These are phyloP conservation scores for Calocybe cyanea DNA, from an alignment of 768 basidiomycete genomes.

Conservation along the genomic window DNA sequence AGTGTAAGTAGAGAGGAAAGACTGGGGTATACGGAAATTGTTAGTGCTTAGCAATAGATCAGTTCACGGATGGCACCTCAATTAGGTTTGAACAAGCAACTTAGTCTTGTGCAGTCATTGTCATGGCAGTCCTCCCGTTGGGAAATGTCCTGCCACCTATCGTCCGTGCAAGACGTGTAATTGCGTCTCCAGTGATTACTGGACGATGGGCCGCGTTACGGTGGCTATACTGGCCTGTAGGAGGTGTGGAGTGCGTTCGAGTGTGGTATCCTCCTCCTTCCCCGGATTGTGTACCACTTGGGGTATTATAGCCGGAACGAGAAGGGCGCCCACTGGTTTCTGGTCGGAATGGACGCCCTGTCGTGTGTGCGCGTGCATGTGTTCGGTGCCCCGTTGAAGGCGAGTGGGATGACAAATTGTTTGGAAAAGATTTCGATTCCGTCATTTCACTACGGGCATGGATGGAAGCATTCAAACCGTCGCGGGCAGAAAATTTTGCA, in stretches of 20 bases:
- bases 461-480: conserved; percentile 48
- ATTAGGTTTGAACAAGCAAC: too few species aligned
- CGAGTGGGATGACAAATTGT: conserved; percentile 27
- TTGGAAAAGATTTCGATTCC: conserved; percentile 39
- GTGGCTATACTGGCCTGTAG: conserved; percentile 32
- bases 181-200: conserved; percentile 70
- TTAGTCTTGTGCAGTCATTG: conserved; percentile 21
- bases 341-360: conserved; percentile 39
- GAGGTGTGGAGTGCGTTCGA: conserved; percentile 67
- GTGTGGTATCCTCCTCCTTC: conserved; percentile 35
- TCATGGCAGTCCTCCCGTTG: conserved; percentile 19
- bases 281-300: conserved; percentile 31
- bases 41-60: neutral
- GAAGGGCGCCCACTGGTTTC: conserved; percentile 28
- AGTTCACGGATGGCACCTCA: too few species aligned
- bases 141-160: conserved; percentile 39
- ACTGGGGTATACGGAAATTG: conserved; percentile 3
- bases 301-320: conserved; percentile 43
- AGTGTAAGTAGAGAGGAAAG: conserved; percentile 3
- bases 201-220: conserved; percentile 53
- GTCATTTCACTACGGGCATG: conserved; percentile 40
- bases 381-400: conserved; percentile 27
- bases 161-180: conserved; percentile 60
- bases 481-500: conserved; percentile 13
- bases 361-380: conserved; percentile 57